A percentile compares a stretch with the other conserved stretches of the same genome.
These are phyloP conservation scores for Dacryopinax primogenitus DNA, from an alignment of 768 basidiomycete genomes.

Conservation along the genomic window DNA sequence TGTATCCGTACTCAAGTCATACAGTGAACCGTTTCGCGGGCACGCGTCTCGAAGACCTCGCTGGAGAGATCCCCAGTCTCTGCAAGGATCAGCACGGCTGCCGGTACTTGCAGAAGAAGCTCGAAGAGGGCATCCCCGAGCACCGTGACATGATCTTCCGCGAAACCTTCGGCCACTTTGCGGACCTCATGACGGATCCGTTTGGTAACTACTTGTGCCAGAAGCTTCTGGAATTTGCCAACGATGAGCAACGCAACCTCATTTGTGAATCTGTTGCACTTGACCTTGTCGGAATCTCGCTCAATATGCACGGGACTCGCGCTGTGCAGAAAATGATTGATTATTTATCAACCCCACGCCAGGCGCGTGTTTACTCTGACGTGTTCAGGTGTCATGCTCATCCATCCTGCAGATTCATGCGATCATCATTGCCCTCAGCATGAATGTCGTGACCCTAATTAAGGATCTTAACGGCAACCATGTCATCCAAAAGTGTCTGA, in stretches of 20 bases:
- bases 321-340: slow-evolving; percentile 99
- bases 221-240: slow-evolving; percentile 90
- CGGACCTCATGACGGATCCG: slow-evolving; percentile 99
- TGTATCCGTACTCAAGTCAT: background rate
- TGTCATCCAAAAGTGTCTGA: slow-evolving; percentile 98
- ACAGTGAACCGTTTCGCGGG: slow-evolving; percentile 94
- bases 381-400: background rate
- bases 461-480: slow-evolving; percentile 97
- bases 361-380: slow-evolving; percentile 44
- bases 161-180: slow-evolving; percentile 94
- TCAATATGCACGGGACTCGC: slow-evolving; percentile 99
- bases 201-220: slow-evolving; percentile 99
- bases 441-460: slow-evolving; percentile 97
- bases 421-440: slow-evolving; percentile 89
- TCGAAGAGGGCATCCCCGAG: slow-evolving; percentile 89
- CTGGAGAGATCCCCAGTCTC: slow-evolving; percentile 82
- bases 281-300: slow-evolving; percentile 91
- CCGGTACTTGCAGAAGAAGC: slow-evolving; percentile 94
- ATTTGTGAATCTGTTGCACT: slow-evolving; percentile 97
- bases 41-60: slow-evolving; percentile 85
- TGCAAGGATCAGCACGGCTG: slow-evolving; percentile 99
- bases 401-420: slow-evolving; percentile 69
- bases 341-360: slow-evolving; percentile 86
- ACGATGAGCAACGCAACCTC: slow-evolving; percentile 90
- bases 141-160: slow-evolving; percentile 99